phyloP scores from a whole-genome alignment of 2,329 filamentous ascomycete genomes.

The Mycosphaerelloides madeirae region DNA sequence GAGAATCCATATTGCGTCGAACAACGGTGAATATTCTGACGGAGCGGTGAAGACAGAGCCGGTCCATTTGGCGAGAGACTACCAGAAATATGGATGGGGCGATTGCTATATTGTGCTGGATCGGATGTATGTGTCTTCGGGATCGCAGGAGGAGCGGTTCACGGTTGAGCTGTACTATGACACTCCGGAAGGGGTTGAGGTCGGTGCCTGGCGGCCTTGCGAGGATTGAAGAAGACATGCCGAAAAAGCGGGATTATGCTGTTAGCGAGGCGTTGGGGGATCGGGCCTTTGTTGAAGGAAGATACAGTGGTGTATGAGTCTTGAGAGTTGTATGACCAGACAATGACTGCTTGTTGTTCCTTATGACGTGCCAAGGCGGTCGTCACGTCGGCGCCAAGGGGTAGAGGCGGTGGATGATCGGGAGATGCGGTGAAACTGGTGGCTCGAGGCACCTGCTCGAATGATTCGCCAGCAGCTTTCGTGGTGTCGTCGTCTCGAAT shows the following conservation, averaged over 20 bases:
- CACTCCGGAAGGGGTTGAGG: constrained; percentile 39
- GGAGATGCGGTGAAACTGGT: not conserved
- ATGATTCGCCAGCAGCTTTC: too few relatives aligned
- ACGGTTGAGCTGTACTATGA: constrained; percentile 46
- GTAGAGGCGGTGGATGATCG: not conserved
- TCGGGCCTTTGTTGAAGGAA: not conserved
- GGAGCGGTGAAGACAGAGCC: constrained; percentile 63
- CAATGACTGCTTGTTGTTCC: too few relatives aligned
- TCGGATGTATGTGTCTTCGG: constrained; percentile 59
- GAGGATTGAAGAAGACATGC: constrained; percentile 29
- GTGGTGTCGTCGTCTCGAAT: too few relatives aligned
- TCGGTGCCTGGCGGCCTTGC: constrained; percentile 45
- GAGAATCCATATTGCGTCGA: constrained; percentile 58
- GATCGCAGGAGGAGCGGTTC: constrained; percentile 47
- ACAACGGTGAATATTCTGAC: constrained; percentile 72
- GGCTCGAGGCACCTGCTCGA: too few relatives aligned
- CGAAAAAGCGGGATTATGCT: not conserved
- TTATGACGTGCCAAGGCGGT: too few relatives aligned
- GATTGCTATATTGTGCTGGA: constrained; percentile 80
- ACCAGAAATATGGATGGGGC: constrained; percentile 38
- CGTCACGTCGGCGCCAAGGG: not conserved
- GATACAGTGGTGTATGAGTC: too few relatives aligned
- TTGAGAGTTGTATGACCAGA: too few relatives aligned
- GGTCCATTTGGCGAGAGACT: constrained; percentile 66
- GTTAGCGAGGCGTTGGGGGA: constrained; percentile 7